Evolutionary conservation across 176 grass and related monocot species (phyloP).

Genomic region (Triticum dicoccoides): DNA sequence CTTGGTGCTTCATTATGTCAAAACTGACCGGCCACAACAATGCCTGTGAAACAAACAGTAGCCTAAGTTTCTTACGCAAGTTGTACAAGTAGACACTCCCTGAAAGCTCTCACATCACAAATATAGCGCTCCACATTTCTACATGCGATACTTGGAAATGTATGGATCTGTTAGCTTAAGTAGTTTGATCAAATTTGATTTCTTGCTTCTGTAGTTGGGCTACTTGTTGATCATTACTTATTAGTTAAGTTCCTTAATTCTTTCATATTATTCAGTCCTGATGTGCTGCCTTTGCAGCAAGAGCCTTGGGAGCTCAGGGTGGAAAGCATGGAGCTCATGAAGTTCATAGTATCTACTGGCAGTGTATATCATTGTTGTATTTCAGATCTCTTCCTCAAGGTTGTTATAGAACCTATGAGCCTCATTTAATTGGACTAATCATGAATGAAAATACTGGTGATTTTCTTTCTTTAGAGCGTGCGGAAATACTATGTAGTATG

Average conservation of each 20-base stretch:
- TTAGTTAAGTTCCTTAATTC: slow-evolving; percentile 16
- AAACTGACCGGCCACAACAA: neutral
- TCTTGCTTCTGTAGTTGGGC: neutral
- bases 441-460: slow-evolving; percentile 37
- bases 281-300: slow-evolving; percentile 52
- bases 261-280: neutral
- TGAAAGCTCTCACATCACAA: slow-evolving; percentile 1
- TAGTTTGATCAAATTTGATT: neutral
- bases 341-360: slow-evolving; percentile 67
- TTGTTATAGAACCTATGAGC: slow-evolving; percentile 39
- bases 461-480: slow-evolving; percentile 60
- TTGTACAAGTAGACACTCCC: neutral
- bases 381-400: slow-evolving; percentile 48
- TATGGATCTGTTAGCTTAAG: slow-evolving; percentile 10
- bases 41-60: slow-evolving; percentile 8
- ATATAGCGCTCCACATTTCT: neutral
- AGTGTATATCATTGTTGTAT: slow-evolving; percentile 62
- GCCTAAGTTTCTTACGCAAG: neutral
- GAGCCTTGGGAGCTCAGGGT: slow-evolving; percentile 42
- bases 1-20: neutral
- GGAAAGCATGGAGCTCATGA: slow-evolving; percentile 50
- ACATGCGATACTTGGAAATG: neutral
- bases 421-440: slow-evolving; percentile 49
- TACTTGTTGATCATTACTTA: neutral
- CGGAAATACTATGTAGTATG: slow-evolving; percentile 67